These are phyloP conservation scores for Epithemia pelagica DNA, from an alignment of 108 stramenopile genomes.

Conservation along the genomic window DNA sequence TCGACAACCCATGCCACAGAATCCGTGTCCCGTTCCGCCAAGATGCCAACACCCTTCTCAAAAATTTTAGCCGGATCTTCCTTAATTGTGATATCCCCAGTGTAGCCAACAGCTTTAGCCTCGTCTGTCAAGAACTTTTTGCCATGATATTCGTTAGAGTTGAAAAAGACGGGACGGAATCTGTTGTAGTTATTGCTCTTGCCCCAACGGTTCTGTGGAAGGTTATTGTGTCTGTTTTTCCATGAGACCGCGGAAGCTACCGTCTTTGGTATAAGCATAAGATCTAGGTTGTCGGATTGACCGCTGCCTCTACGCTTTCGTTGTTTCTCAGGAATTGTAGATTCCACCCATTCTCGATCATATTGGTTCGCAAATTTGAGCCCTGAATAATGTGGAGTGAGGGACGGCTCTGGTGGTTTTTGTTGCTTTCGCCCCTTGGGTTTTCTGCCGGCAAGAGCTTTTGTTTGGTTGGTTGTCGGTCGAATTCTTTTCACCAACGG, in stretches of 20 bases:
- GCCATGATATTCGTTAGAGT: slow-evolving; percentile 68
- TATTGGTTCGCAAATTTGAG: slow-evolving; percentile 34
- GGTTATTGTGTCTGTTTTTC: no score
- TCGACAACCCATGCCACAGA: slow-evolving; percentile 36
- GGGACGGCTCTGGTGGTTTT: slow-evolving; percentile 5
- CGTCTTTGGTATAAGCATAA: neutral
- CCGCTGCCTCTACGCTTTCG: no score
- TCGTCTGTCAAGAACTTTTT: slow-evolving; percentile 40
- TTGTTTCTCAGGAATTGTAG: neutral
- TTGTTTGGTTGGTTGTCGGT: neutral
- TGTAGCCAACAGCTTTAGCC: slow-evolving; percentile 44
- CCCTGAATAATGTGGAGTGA: slow-evolving; percentile 52
- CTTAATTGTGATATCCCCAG: slow-evolving; percentile 16
- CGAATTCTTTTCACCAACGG: neutral
- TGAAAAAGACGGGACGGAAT: slow-evolving; percentile 50
- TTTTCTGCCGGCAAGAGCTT: slow-evolving; percentile 1
- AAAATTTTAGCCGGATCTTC: slow-evolving; percentile 13
- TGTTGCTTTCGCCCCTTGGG: neutral
- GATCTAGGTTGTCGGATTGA: neutral
- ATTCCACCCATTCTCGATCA: slow-evolving; percentile 47
- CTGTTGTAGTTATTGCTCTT: slow-evolving; percentile 12
- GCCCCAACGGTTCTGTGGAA: slow-evolving; percentile 2
- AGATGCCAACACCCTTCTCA: slow-evolving; percentile 27
- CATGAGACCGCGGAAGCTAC: slow-evolving; percentile 1
- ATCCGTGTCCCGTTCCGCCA: slow-evolving; percentile 31